Evolutionary conservation across 306 rosid genomes (phyloP), one percentile per base, ranked within the genome.

Genomic region (Acacia crassicarpa): DNA sequence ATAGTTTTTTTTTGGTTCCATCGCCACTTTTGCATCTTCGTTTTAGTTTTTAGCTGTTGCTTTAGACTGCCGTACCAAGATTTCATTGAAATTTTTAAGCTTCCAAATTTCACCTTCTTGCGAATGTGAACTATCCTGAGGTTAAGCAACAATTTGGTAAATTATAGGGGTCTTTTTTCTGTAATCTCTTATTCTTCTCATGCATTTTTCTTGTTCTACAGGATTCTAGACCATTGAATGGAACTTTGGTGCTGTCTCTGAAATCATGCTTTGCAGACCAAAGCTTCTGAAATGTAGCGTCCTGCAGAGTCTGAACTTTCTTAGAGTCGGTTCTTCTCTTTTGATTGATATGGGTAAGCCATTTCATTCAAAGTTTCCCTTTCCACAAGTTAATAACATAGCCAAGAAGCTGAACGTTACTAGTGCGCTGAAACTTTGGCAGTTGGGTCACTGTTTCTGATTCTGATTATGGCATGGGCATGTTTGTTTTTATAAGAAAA

Each of bases 231-330:
- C n/a, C 75, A 25, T 30, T 45, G 75, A 71, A 23, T 23, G 75
- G 75, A 71, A 43, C 33, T 69, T 43, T 63, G 46, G 54, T 15
- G 63, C 72, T 30, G 23, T 61, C 27, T 27, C 43, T 58, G 27
- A 19, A 78, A 53, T 48, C 77, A 62, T 85, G 80, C 67, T 79
- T 45, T 72, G 73, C 68, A 43, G 77, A 53, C 38, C 72, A 65
- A 76, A 75, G 80, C 59, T 83, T 58, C 75, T 82, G 77, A 83
- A 83, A 86, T 43, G 58, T 71, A 56, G 68, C 68, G 12, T 68
- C 14, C 19, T 78, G 41, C 86, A 51, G 71, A 59, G 69, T 22
- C 35, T 75, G 71, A 69, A 63, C 80, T 48, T 84, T 30, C 30
- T 75, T 46, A 71, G 48, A 63, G 15, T 23, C 78, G 44, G 22